A percentile compares a stretch with the other conserved stretches of the same genome.
Conservation (phyloP, 257 asterid species). For the Nicotiana noctiflora region DNA sequence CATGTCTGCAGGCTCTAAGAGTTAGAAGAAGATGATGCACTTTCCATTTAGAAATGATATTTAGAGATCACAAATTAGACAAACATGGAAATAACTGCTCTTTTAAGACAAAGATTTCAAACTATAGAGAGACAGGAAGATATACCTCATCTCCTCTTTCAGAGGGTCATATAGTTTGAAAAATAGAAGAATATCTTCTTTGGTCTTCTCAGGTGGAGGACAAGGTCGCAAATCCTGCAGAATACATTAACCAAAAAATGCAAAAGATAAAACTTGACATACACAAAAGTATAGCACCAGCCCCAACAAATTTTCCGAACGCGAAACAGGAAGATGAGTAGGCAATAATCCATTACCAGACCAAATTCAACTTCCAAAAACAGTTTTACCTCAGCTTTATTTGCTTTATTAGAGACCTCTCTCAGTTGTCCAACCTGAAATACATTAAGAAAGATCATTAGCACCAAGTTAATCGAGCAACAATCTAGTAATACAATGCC, state of each 20-base stretch:
- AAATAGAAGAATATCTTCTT: constrained; percentile 71
- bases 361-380: constrained; percentile 64
- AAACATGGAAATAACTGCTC: neutral
- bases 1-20: constrained; percentile 1
- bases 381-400: constrained; percentile 66
- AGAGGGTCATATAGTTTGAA: constrained; percentile 69
- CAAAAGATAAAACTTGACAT: neutral
- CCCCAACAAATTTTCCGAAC: neutral
- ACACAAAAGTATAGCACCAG: neutral
- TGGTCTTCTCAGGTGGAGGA: constrained; percentile 53
- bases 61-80: neutral
- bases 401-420: constrained; percentile 62
- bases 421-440: constrained; percentile 71
- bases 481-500: neutral
- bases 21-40: neutral
- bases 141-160: constrained; percentile 62
- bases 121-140: constrained; percentile 10
- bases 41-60: neutral
- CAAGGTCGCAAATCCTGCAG: constrained; percentile 55
- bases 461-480: neutral
- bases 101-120: neutral
- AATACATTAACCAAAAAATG: neutral
- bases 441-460: constrained; percentile 12
- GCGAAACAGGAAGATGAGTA: constrained; percentile 11
- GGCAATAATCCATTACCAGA: constrained; percentile 36